A percentile compares a stretch with the other conserved stretches of the same genome.
Evolutionary conservation across 306 rosid species (phyloP).

Genomic region (Urtica urens): DNA sequence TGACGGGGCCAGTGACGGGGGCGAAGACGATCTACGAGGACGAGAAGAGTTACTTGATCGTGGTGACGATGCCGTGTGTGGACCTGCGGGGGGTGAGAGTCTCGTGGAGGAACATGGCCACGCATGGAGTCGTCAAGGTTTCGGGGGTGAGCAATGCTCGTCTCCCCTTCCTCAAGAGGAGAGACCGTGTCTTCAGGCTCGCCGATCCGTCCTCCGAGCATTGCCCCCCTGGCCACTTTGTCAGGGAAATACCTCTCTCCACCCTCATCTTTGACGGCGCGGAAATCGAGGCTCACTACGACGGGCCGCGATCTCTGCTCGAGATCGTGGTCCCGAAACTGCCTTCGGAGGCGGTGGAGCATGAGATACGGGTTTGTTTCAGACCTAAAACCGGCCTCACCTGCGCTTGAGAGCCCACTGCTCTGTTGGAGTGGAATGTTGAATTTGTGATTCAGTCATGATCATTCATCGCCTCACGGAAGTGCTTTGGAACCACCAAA

Average conservation of each 20-base stretch:
- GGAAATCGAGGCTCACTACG: slow-evolving; percentile 81
- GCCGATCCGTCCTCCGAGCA: slow-evolving; percentile 73
- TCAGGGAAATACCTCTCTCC: slow-evolving; percentile 70
- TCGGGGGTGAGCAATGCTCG: slow-evolving; percentile 82
- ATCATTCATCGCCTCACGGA: too few relatives aligned
- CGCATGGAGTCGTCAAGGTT: slow-evolving; percentile 78
- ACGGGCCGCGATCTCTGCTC: slow-evolving; percentile 77
- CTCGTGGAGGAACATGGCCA: slow-evolving; percentile 81
- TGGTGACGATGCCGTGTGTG: slow-evolving; percentile 73
- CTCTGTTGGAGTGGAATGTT: too few relatives aligned
- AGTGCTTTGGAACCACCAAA: too few relatives aligned
- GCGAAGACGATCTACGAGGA: slow-evolving; percentile 91
- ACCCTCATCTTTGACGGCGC: slow-evolving; percentile 93
- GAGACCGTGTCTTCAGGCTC: slow-evolving; percentile 74
- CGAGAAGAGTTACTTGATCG: slow-evolving; percentile 62
- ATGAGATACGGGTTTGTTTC: slow-evolving; percentile 89
- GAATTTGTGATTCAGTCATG: too few relatives aligned
- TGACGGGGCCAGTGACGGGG: slow-evolving; percentile 74
- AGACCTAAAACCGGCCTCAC: slow-evolving; percentile 68
- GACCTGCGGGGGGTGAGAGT: slow-evolving; percentile 88
- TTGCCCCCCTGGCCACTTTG: slow-evolving; percentile 89
- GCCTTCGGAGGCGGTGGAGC: slow-evolving; percentile 71
- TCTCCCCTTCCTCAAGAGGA: slow-evolving; percentile 62
- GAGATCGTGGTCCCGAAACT: slow-evolving; percentile 93
- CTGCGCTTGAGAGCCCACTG: slow-evolving; percentile 61